Conservation (phyloP, 495 filamentous ascomycete genomes). For the Glonium stellatum region DNA sequence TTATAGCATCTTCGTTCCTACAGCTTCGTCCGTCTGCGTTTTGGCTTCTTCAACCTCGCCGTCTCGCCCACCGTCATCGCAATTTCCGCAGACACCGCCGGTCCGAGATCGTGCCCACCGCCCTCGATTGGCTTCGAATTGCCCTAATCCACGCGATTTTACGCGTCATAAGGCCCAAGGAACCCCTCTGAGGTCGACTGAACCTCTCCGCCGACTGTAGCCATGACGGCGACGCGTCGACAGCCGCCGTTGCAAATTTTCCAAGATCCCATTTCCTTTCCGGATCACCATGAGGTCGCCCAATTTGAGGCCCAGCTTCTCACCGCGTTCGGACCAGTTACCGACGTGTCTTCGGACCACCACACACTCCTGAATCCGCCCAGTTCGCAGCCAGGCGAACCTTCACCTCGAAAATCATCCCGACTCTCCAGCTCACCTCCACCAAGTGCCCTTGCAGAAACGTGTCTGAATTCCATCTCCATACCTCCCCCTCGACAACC, state of each 20-base stretch:
- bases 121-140: slow-evolving; percentile 5
- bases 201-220: slow-evolving; percentile 15
- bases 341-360: slow-evolving; percentile 42
- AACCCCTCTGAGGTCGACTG: slow-evolving; percentile 10
- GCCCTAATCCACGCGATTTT: slow-evolving; percentile 26
- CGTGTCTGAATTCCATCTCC: slow-evolving; percentile 51
- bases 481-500: slow-evolving; percentile 64
- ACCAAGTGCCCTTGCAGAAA: slow-evolving; percentile 34
- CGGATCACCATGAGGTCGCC: slow-evolving; percentile 34
- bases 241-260: slow-evolving; percentile 56
- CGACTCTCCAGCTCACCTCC: slow-evolving; percentile 38
- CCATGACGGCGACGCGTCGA: slow-evolving; percentile 62
- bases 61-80: slow-evolving; percentile 3
- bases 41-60: background rate
- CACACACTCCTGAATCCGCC: slow-evolving; percentile 35
- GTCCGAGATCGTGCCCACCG: slow-evolving; percentile 7
- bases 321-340: slow-evolving; percentile 41
- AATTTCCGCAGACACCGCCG: slow-evolving; percentile 11
- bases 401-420: slow-evolving; percentile 29
- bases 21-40: background rate
- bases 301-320: slow-evolving; percentile 48
- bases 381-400: slow-evolving; percentile 5
- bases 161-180: slow-evolving; percentile 26
- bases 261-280: slow-evolving; percentile 49
- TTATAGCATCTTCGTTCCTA: background rate